phyloP scores from a whole-genome alignment of 2,329 filamentous ascomycete genomes.

The Ophioceras dolichostomum region DNA sequence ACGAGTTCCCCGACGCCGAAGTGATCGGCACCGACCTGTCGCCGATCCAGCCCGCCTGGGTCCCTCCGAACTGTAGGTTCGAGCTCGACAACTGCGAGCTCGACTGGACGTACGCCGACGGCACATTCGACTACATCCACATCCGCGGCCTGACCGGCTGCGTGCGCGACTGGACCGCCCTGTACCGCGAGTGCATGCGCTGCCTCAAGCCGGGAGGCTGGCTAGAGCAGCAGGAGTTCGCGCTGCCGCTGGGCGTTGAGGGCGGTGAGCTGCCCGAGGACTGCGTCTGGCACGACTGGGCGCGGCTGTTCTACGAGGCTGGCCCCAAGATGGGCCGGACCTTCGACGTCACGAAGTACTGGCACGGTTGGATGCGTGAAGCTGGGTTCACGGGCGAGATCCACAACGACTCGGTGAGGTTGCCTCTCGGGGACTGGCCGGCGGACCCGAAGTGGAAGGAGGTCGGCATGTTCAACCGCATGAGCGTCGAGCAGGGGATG shows the following conservation, averaged over 20 bases:
- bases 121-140: constrained; percentile 48
- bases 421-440: constrained; percentile 8
- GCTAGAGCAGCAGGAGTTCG: constrained; percentile 11
- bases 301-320: constrained; percentile 2
- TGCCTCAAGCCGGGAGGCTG: constrained; percentile 30
- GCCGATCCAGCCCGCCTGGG: constrained; percentile 34
- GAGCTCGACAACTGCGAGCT: constrained; percentile 50
- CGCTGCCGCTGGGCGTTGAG: neutral
- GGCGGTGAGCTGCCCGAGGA: constrained; percentile 13
- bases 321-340: constrained; percentile 4
- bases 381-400: constrained; percentile 7
- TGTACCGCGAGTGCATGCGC: constrained; percentile 26
- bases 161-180: constrained; percentile 36
- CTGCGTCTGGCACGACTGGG: constrained; percentile 3
- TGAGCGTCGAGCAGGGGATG: constrained; percentile 6
- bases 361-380: constrained; percentile 1
- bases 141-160: constrained; percentile 39
- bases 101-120: constrained; percentile 29
- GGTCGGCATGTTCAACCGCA: constrained; percentile 7
- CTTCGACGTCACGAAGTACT: constrained; percentile 3
- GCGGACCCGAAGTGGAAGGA: constrained; percentile 6
- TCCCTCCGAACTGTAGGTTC: constrained; percentile 51
- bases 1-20: constrained; percentile 23
- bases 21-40: constrained; percentile 36
- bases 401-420: neutral